These are phyloP conservation scores for Pythium monospermum DNA, from an alignment of 352 stramenopile species.

Conservation along the genomic window DNA sequence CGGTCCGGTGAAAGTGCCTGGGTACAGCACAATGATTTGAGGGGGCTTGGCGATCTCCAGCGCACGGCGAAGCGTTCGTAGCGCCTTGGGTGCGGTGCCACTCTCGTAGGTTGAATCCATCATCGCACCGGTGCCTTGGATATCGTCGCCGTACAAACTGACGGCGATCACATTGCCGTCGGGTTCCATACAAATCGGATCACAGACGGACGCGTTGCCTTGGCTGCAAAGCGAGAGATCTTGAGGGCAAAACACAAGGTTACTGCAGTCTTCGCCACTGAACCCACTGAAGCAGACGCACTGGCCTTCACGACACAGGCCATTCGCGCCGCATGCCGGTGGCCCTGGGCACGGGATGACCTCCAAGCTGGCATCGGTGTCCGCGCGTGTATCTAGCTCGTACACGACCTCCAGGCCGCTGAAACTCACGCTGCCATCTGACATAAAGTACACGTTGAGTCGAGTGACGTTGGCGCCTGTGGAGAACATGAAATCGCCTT, in stretches of 20 bases:
- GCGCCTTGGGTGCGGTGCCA: constrained; percentile 48
- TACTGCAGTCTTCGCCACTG: constrained; percentile 60
- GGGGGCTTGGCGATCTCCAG: constrained; percentile 25
- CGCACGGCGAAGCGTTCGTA: constrained; percentile 38
- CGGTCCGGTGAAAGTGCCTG: constrained; percentile 27
- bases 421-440: constrained; percentile 39
- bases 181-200: constrained; percentile 33
- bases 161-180: constrained; percentile 39
- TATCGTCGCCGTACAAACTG: constrained; percentile 41
- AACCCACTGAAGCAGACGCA: constrained; percentile 55
- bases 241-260: constrained; percentile 39
- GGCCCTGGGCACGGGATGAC: constrained; percentile 36
- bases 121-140: constrained; percentile 42
- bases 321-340: constrained; percentile 38
- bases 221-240: constrained; percentile 26
- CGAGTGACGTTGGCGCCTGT: constrained; percentile 26
- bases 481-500: constrained; percentile 33
- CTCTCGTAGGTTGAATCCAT: constrained; percentile 36
- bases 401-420: constrained; percentile 42
- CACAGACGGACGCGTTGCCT: constrained; percentile 16
- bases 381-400: constrained; percentile 15
- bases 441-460: constrained; percentile 33
- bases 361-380: neutral
- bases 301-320: constrained; percentile 33
- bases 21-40: constrained; percentile 50